Percentiles rank a stretch among this genome's conserved stretches.
phyloP scores from a whole-genome alignment of 306 rosid genomes.

The Cicer chorassanicum region DNA sequence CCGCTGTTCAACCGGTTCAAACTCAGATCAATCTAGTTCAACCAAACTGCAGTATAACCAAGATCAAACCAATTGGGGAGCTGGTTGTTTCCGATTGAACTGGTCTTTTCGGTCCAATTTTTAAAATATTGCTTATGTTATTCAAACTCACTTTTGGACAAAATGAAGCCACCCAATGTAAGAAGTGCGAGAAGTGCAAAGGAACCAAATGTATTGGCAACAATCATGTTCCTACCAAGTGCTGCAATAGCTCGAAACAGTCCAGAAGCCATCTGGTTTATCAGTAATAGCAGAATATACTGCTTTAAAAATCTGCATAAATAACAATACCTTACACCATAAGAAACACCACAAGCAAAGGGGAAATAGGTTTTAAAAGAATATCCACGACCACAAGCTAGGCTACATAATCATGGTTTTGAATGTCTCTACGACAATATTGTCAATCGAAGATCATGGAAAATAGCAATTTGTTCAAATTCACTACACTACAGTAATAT shows the following conservation, averaged over 20 bases:
- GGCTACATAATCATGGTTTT: not conserved
- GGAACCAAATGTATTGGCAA: slow-evolving; percentile 54
- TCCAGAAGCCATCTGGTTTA: slow-evolving; percentile 56
- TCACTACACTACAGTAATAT: too few relatives aligned
- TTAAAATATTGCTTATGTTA: not conserved
- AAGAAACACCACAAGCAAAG: not conserved
- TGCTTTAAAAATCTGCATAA: slow-evolving; percentile 55
- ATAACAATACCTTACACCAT: not conserved
- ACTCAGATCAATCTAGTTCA: too few relatives aligned
- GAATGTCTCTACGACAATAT: too few relatives aligned
- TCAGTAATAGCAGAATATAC: slow-evolving; percentile 46
- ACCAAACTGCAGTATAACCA: too few relatives aligned
- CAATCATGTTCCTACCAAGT: slow-evolving; percentile 53
- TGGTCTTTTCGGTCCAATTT: too few relatives aligned
- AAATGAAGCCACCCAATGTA: slow-evolving; percentile 56
- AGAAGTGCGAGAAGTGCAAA: slow-evolving; percentile 48
- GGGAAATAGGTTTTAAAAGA: not conserved
- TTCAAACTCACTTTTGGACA: slow-evolving; percentile 49
- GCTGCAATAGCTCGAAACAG: slow-evolving; percentile 56
- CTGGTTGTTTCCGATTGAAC: too few relatives aligned
- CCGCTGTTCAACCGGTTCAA: too few relatives aligned
- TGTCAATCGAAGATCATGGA: too few relatives aligned
- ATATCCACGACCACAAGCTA: not conserved
- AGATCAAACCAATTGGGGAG: too few relatives aligned
- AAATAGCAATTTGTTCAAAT: too few relatives aligned